Percentiles rank a stretch among this genome's conserved stretches.
Evolutionary conservation across 1,284 basidiomycete genomes (phyloP).

Genomic region (Cryptococcus depauperatus): DNA sequence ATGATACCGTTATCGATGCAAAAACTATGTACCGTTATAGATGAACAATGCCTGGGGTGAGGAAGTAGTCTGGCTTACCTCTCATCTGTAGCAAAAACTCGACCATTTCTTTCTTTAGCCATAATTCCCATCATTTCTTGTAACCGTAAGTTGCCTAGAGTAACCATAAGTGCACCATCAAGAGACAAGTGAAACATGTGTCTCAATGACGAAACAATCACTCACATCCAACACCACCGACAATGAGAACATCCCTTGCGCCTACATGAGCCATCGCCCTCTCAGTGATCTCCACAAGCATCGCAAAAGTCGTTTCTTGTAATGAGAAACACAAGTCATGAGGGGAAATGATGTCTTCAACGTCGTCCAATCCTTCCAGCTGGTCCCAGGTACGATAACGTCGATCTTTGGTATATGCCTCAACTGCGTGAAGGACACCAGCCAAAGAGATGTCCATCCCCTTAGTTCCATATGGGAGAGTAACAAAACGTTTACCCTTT

Average conservation of each 20-base stretch:
- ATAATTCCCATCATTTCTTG: slow-evolving; percentile 99
- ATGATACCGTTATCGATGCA: slow-evolving; percentile 99
- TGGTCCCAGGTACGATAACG: slow-evolving; percentile 51
- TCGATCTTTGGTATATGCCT: slow-evolving; percentile 77
- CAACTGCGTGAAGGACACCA: slow-evolving; percentile 80
- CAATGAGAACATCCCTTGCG: slow-evolving; percentile 90
- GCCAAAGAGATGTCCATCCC: slow-evolving; percentile 98
- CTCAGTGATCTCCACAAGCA: slow-evolving; percentile 99
- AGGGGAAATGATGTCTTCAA: slow-evolving; percentile 72
- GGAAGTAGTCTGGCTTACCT: slow-evolving; percentile 51
- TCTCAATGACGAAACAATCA: no score
- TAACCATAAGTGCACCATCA: no score
- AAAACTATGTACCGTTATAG: slow-evolving; percentile 53
- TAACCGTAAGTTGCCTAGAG: slow-evolving; percentile 80
- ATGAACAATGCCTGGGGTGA: background rate
- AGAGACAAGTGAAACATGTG: no score
- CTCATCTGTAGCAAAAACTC: slow-evolving; percentile 93
- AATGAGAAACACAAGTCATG: slow-evolving; percentile 94
- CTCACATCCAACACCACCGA: slow-evolving; percentile 97
- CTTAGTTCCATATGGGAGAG: slow-evolving; percentile 92
- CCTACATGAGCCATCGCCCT: slow-evolving; percentile 98
- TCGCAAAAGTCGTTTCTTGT: slow-evolving; percentile 95
- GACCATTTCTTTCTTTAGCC: slow-evolving; percentile 81
- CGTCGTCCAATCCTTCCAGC: slow-evolving; percentile 17
- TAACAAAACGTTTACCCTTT: slow-evolving; percentile 59